phyloP scores from a whole-genome alignment of 2,329 filamentous ascomycete species.

The Ophiobolus disseminans region DNA sequence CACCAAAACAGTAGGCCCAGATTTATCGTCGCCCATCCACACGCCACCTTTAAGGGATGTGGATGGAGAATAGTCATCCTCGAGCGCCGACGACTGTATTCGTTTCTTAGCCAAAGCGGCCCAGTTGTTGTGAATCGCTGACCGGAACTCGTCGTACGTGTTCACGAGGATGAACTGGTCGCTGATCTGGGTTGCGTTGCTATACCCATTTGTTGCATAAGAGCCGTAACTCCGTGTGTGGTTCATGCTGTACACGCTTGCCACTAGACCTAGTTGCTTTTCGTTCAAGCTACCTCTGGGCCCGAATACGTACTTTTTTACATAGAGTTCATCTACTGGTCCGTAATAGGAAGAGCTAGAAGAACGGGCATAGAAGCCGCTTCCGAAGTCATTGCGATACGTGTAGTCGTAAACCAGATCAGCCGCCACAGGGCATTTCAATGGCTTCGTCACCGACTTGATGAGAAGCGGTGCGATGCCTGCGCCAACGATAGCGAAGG shows the following conservation, averaged over 20 bases:
- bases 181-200: slow-evolving; percentile 24
- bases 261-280: slow-evolving; percentile 17
- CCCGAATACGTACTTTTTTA: slow-evolving; percentile 20
- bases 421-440: slow-evolving; percentile 45
- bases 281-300: slow-evolving; percentile 16
- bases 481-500: slow-evolving; percentile 79
- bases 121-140: slow-evolving; percentile 65
- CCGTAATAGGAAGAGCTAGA: not conserved
- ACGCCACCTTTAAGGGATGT: slow-evolving; percentile 51
- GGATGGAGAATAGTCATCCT: slow-evolving; percentile 1
- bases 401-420: slow-evolving; percentile 21
- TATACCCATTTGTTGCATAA: slow-evolving; percentile 17
- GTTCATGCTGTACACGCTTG: slow-evolving; percentile 38
- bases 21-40: slow-evolving; percentile 24
- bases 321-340: not conserved
- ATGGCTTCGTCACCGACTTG: slow-evolving; percentile 58
- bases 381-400: slow-evolving; percentile 20
- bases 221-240: slow-evolving; percentile 20
- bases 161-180: slow-evolving; percentile 61
- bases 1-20: slow-evolving; percentile 21
- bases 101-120: slow-evolving; percentile 60
- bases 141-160: slow-evolving; percentile 67
- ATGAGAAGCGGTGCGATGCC: slow-evolving; percentile 79
- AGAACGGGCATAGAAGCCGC: not conserved
- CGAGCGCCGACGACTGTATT: too few relatives aligned